These are phyloP conservation scores for Fusarium sp. DNA, from an alignment of 2,329 filamentous ascomycete genomes.

Conservation along the genomic window DNA sequence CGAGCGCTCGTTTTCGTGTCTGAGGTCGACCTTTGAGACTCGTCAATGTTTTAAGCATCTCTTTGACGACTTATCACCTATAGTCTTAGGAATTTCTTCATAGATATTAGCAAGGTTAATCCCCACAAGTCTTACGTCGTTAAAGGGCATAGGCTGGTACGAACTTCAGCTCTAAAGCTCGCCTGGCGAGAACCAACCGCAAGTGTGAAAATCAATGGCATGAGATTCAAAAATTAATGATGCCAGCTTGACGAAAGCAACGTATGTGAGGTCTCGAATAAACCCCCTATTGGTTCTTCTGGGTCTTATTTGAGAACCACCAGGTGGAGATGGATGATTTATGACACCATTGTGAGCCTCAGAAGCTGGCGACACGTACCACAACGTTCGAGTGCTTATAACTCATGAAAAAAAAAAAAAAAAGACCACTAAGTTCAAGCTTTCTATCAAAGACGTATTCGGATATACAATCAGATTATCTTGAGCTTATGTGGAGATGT, in stretches of 20 bases:
- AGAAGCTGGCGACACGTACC: background rate
- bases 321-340: background rate
- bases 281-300: background rate
- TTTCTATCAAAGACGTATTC: constrained; percentile 10
- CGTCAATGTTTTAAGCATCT: background rate
- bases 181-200: background rate
- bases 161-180: background rate
- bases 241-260: background rate
- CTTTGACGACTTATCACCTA: too few relatives aligned
- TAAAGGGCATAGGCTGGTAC: background rate
- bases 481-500: constrained; percentile 24
- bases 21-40: background rate
- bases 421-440: background rate
- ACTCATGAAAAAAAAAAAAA: background rate
- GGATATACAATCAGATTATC: constrained; percentile 2
- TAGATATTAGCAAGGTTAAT: too few relatives aligned
- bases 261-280: background rate
- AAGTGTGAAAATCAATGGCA: background rate
- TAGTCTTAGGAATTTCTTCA: too few relatives aligned
- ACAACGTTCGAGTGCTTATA: background rate
- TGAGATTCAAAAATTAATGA: background rate
- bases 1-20: background rate
- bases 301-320: too few relatives aligned
- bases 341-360: background rate
- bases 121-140: too few relatives aligned